phyloP scores from a whole-genome alignment of 2,329 filamentous ascomycete species.

The Penicillium corylophilum region DNA sequence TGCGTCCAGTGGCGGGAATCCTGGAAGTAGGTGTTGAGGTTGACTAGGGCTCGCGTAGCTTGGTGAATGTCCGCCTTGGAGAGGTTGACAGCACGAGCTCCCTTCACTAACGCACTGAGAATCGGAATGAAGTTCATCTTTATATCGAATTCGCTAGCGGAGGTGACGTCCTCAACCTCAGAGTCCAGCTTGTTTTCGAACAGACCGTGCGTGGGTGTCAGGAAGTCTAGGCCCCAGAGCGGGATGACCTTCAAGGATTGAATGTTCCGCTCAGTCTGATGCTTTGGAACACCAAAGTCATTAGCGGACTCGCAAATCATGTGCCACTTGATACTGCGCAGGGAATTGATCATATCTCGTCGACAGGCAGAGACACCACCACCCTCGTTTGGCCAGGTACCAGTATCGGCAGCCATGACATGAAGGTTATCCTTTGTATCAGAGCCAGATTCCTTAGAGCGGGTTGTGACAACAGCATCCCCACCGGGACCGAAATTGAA shows the following conservation, averaged over 20 bases:
- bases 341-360: conserved; percentile 55
- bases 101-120: conserved; percentile 51
- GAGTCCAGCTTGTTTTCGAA: conserved; percentile 55
- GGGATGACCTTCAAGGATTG: conserved; percentile 56
- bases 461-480: conserved; percentile 52
- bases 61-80: conserved; percentile 46
- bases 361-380: conserved; percentile 58
- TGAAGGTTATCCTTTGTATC: conserved; percentile 52
- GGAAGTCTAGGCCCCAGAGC: conserved; percentile 56
- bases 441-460: conserved; percentile 48
- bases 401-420: conserved; percentile 54
- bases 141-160: conserved; percentile 49
- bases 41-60: conserved; percentile 50
- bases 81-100: conserved; percentile 48
- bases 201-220: conserved; percentile 55
- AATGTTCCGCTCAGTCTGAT: conserved; percentile 57
- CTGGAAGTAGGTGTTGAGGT: conserved; percentile 53
- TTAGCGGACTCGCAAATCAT: conserved; percentile 57
- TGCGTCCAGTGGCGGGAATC: conserved; percentile 49
- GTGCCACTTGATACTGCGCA: conserved; percentile 55
- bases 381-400: conserved; percentile 54
- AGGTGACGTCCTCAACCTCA: conserved; percentile 51
- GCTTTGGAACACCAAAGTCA: conserved; percentile 56
- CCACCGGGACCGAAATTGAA: conserved; percentile 55
- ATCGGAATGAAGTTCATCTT: conserved; percentile 56